A percentile compares a stretch with the other conserved stretches of the same genome.
These are phyloP conservation scores for Ballota nigra DNA, from an alignment of 257 asterid genomes.

Conservation along the genomic window DNA sequence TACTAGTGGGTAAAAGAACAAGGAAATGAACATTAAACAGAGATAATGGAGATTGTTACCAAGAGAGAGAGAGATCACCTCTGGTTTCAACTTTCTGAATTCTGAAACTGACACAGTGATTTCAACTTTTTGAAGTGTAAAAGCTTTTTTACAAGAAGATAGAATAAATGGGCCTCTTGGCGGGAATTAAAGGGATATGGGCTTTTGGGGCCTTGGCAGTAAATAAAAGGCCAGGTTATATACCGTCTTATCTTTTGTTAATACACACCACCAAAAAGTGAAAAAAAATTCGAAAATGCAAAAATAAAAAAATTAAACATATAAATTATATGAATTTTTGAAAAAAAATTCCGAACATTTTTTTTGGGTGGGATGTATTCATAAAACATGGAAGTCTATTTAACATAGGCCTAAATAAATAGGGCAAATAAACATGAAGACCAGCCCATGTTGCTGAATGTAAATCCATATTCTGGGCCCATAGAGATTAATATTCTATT, in stretches of 20 bases:
- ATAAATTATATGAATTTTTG: too few relatives aligned
- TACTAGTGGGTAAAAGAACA: not conserved
- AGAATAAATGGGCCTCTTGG: conserved; percentile 21
- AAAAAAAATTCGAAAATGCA: too few relatives aligned
- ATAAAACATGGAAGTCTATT: too few relatives aligned
- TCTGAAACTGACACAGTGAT: conserved; percentile 3
- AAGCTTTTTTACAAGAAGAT: not conserved
- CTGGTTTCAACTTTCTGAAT: not conserved
- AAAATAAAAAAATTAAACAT: too few relatives aligned
- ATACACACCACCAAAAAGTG: too few relatives aligned
- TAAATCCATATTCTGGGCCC: too few relatives aligned
- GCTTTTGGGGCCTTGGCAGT: not conserved
- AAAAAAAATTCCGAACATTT: too few relatives aligned
- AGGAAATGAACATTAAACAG: not conserved
- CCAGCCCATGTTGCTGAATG: not conserved
- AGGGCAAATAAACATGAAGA: not conserved
- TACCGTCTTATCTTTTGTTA: too few relatives aligned
- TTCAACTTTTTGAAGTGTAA: not conserved
- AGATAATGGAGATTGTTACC: not conserved
- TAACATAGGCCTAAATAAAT: too few relatives aligned
- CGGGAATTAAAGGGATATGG: conserved; percentile 5
- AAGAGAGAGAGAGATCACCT: not conserved
- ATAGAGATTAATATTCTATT: too few relatives aligned
- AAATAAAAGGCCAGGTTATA: too few relatives aligned
- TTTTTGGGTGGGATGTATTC: too few relatives aligned